phyloP scores from a whole-genome alignment of 176 grass and related monocot genomes.

The Cenchrus americanus region DNA sequence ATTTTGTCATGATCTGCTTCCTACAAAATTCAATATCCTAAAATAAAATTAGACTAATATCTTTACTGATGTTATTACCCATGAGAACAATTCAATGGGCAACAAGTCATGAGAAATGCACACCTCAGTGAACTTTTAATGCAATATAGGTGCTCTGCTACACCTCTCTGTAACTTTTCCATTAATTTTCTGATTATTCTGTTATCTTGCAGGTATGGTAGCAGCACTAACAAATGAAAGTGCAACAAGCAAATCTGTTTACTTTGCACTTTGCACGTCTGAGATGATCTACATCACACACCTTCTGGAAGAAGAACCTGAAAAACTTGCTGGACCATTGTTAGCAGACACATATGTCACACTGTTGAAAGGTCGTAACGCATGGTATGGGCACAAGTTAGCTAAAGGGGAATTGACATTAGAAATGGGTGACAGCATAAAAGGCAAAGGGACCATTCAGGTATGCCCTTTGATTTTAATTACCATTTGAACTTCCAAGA shows the following conservation, averaged over 20 bases:
- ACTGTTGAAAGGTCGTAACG: slow-evolving; percentile 92
- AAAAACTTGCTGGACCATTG: slow-evolving; percentile 95
- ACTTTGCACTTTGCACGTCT: slow-evolving; percentile 97
- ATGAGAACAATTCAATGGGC: slow-evolving; percentile 1
- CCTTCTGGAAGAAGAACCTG: slow-evolving; percentile 86
- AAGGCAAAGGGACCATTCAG: slow-evolving; percentile 99
- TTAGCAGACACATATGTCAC: slow-evolving; percentile 97
- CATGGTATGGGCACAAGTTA: slow-evolving; percentile 94
- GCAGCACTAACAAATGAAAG: slow-evolving; percentile 96
- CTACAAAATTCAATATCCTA: neutral
- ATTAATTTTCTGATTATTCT: slow-evolving; percentile 35
- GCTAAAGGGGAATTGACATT: slow-evolving; percentile 90
- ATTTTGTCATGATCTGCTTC: slow-evolving; percentile 17
- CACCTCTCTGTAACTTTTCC: neutral
- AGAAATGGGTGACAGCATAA: slow-evolving; percentile 98
- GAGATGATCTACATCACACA: slow-evolving; percentile 99
- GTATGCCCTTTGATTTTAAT: slow-evolving; percentile 49
- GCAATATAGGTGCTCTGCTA: too few relatives aligned
- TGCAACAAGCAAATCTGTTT: slow-evolving; percentile 96
- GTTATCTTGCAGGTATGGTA: slow-evolving; percentile 78
- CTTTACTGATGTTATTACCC: neutral
- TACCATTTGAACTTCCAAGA: slow-evolving; percentile 22
- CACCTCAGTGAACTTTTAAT: too few relatives aligned
- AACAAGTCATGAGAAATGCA: slow-evolving; percentile 14
- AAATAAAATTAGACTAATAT: neutral